Evolutionary conservation across 306 rosid species (phyloP).

Genomic region (Pueraria montana): DNA sequence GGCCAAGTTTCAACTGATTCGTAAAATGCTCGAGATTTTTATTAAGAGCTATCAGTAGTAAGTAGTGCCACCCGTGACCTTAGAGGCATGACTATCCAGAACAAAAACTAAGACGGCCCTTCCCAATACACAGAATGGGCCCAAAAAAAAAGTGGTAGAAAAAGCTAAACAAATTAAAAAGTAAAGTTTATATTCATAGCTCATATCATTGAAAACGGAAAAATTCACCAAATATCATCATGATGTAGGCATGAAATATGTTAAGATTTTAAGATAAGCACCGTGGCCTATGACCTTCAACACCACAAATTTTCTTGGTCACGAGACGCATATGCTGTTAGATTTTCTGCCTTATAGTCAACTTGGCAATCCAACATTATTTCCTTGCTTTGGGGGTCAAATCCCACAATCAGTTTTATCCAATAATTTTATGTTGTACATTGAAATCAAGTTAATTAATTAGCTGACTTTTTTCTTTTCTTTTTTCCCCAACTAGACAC

Average conservation of each 20-base stretch:
- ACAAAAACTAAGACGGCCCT: slow-evolving; percentile 15
- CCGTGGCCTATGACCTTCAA: neutral
- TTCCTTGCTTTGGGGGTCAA: slow-evolving; percentile 1
- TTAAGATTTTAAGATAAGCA: slow-evolving; percentile 20
- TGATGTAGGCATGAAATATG: slow-evolving; percentile 37
- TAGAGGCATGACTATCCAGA: neutral
- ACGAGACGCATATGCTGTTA: slow-evolving; percentile 43
- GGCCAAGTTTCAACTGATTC: slow-evolving; percentile 47
- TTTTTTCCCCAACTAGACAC: neutral
- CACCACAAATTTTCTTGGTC: slow-evolving; percentile 44
- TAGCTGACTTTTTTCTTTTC: neutral
- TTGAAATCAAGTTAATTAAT: slow-evolving; percentile 14
- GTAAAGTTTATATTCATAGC: neutral
- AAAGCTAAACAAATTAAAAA: neutral
- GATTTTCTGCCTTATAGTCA: slow-evolving; percentile 34
- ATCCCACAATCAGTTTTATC: neutral
- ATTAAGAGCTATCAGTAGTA: slow-evolving; percentile 13
- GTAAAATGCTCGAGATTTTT: slow-evolving; percentile 38
- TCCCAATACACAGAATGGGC: slow-evolving; percentile 25
- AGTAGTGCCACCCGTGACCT: slow-evolving; percentile 51
- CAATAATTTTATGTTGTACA: neutral
- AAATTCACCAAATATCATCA: neutral
- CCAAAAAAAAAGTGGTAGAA: neutral
- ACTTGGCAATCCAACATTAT: slow-evolving; percentile 31
- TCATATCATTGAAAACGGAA: slow-evolving; percentile 1